Percentiles rank a stretch among this genome's conserved stretches.
These are phyloP conservation scores for Globisporangium cystogenes DNA, from an alignment of 352 stramenopile species.

Conservation along the genomic window DNA sequence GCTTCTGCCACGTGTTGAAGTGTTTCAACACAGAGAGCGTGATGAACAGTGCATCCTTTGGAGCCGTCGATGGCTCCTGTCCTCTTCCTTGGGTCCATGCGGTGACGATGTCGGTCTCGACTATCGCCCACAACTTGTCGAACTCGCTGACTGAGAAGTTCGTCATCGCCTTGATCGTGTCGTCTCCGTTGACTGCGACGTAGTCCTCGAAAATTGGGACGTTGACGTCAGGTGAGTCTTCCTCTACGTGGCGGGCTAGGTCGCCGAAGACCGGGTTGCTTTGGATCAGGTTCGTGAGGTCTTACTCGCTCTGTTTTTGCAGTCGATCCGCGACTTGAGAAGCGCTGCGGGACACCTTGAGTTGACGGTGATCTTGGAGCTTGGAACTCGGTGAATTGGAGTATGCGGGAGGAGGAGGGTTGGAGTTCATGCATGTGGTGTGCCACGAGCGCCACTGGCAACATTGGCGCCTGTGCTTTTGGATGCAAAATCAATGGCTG, in stretches of 20 bases:
- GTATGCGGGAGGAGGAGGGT: too few relatives aligned
- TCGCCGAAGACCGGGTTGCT: conserved; percentile 10
- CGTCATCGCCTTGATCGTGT: conserved; percentile 9
- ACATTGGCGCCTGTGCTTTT: too few relatives aligned
- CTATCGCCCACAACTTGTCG: neutral
- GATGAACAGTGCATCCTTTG: neutral
- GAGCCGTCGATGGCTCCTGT: neutral
- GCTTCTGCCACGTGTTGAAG: neutral
- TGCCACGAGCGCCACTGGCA: too few relatives aligned
- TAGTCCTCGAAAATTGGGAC: conserved; percentile 7
- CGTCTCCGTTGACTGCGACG: conserved; percentile 4
- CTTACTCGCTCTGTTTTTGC: neutral
- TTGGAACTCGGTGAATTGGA: neutral
- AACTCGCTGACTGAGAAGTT: conserved; percentile 4
- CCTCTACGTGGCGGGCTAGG: conserved; percentile 9
- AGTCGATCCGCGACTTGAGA: neutral
- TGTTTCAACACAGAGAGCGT: neutral
- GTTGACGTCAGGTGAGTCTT: conserved; percentile 1
- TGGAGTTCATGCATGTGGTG: too few relatives aligned
- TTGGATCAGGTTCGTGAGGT: conserved; percentile 3
- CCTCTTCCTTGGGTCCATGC: neutral
- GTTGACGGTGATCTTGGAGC: neutral
- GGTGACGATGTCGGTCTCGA: neutral
- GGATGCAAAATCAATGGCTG: too few relatives aligned
- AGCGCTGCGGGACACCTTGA: conserved; percentile 1